Conservation (phyloP, 2,329 filamentous ascomycete species). For the Microcyclospora pomicola region DNA sequence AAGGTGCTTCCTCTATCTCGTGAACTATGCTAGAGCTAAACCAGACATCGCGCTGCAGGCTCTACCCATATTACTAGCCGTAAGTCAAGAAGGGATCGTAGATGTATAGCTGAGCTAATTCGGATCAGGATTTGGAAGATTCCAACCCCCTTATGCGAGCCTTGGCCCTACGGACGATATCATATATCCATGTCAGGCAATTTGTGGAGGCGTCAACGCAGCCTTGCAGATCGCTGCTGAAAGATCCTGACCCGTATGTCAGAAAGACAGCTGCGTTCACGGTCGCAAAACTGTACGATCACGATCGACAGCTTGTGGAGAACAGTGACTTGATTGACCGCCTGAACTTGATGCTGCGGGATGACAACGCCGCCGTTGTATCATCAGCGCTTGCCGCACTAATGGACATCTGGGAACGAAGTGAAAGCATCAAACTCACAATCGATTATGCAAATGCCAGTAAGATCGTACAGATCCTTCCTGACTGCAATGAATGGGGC, state of each 20-base stretch:
- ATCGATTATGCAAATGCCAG: constrained; percentile 96
- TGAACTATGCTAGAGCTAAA: constrained; percentile 92
- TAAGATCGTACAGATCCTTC: constrained; percentile 91
- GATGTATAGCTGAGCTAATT: not conserved
- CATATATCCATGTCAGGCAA: constrained; percentile 91
- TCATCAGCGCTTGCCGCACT: constrained; percentile 80
- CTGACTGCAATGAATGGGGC: constrained; percentile 98
- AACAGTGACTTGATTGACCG: constrained; percentile 81
- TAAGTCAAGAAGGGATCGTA: constrained; percentile 23
- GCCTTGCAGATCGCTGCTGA: constrained; percentile 68
- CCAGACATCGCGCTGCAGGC: constrained; percentile 90
- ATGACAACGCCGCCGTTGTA: constrained; percentile 95
- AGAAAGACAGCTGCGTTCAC: constrained; percentile 94
- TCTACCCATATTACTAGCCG: constrained; percentile 70
- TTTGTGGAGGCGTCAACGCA: constrained; percentile 85
- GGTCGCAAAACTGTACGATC: constrained; percentile 95
- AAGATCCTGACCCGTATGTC: constrained; percentile 85
- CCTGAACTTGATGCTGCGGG: constrained; percentile 75
- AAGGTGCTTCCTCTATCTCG: constrained; percentile 94
- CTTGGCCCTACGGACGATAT: constrained; percentile 84
- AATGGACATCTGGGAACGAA: constrained; percentile 98
- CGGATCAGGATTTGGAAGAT: constrained; percentile 73
- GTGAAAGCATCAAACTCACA: constrained; percentile 92
- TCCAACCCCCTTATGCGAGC: constrained; percentile 83
- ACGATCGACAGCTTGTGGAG: constrained; percentile 83